Base-by-base conservation (phyloP, 164 flowering plant genomes). In the Protea cynaroides region DNA sequence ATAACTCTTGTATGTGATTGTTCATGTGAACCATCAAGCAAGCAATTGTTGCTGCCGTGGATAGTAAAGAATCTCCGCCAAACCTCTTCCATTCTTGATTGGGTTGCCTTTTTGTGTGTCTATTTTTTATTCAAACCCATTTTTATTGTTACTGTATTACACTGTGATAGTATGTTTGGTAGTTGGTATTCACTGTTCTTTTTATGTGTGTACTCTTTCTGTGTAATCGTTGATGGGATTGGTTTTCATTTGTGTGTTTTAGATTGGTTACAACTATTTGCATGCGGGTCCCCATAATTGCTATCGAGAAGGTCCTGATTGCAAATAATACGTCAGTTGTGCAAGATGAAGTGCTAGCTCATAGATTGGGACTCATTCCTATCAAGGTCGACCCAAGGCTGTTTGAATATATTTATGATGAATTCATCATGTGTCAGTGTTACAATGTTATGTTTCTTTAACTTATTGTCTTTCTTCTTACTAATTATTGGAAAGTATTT, bases 291-390 rank as follows among this genome's bases (percentile, higher is more conserved):
- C 95, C 98, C 1, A 90, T 93, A 14, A 89, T 90, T 96, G 98
- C 98, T 62, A 89, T 94, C 78, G 98, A 94, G 71, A 90, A 89
- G 76, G 93, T 94, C 62, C 68, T 87, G 29, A 74, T 94, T 66
- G 97, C 92, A 65, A 90, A 89, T 59, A 90, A 87, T 72, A 87
- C 97, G 51, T 89, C 97, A 2, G 78, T 89, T 2, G 56, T 94
- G 64, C 95, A 84, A 78, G 98, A 94, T 72, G 98, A 94, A 78
- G 97, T 90, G 53, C 89, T 93, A 67, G 71, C 98, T 43, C 97
- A 90, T 58, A 85, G 98, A 68, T 75, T 94, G 77, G 96, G 97
- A 61, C 89, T 94, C 44, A 83, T 94, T 72, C 98, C 98, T 4
- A 76, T 94, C 52, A 75, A 74, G 25, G 86, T 69, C 64, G 98